A percentile compares a stretch with the other conserved stretches of the same genome.
phyloP scores from a whole-genome alignment of 139 green algal species.

The Picochlorum sp. region DNA sequence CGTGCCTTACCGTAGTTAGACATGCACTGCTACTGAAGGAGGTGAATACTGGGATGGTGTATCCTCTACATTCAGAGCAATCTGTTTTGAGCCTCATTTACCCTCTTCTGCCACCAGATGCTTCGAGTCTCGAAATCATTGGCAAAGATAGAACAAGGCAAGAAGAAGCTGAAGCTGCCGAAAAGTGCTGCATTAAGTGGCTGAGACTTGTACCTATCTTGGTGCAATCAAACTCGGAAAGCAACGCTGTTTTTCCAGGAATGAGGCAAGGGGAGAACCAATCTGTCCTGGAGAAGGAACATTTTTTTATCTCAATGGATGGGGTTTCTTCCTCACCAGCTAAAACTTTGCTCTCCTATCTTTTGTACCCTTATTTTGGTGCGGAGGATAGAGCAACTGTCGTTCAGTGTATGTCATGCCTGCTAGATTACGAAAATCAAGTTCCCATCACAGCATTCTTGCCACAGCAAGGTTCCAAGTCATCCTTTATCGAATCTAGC shows the following conservation, averaged over 20 bases:
- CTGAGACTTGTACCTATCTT: slow-evolving; percentile 28
- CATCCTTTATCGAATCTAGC: slow-evolving; percentile 5
- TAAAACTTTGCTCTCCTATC: slow-evolving; percentile 23
- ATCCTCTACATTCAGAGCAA: slow-evolving; percentile 12
- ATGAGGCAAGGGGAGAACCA: no score
- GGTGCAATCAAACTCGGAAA: not conserved
- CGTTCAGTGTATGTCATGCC: slow-evolving; percentile 1
- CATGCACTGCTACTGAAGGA: slow-evolving; percentile 11
- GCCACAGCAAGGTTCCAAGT: not conserved
- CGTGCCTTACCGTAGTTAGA: slow-evolving; percentile 27
- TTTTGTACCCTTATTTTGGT: slow-evolving; percentile 26
- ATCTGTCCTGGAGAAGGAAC: no score
- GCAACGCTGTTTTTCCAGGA: no score
- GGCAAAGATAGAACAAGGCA: not conserved
- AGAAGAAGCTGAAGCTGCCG: slow-evolving; percentile 11
- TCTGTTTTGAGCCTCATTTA: slow-evolving; percentile 11
- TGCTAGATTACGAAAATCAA: not conserved
- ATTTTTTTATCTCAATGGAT: not conserved
- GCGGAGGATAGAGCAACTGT: slow-evolving; percentile 4
- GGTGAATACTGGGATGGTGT: not conserved
- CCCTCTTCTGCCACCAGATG: slow-evolving; percentile 15
- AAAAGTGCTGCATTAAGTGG: slow-evolving; percentile 24
- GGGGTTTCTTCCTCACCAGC: slow-evolving; percentile 11
- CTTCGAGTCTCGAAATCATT: slow-evolving; percentile 1
- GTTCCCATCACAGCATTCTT: not conserved